These are phyloP conservation scores for Tieghemostelium lacteum DNA, from an alignment of 78 protist species.

Conservation along the genomic window DNA sequence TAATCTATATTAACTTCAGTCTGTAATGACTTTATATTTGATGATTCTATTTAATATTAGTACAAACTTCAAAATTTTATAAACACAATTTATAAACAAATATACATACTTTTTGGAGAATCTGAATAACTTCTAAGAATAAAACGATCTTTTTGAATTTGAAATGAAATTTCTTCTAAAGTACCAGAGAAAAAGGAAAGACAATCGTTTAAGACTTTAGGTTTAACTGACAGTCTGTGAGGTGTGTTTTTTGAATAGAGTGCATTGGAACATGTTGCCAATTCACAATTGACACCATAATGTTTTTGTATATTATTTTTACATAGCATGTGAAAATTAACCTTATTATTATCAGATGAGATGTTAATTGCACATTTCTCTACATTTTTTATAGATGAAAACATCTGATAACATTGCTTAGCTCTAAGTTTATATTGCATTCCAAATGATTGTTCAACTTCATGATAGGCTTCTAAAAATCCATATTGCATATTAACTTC, in stretches of 20 bases:
- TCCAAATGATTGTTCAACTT: not conserved
- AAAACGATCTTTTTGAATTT: conserved; percentile 26
- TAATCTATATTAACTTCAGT: conserved; percentile 26
- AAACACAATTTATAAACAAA: not conserved
- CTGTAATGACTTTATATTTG: conserved; percentile 2
- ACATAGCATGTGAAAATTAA: conserved; percentile 8
- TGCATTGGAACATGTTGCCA: not conserved
- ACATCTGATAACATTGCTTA: conserved; percentile 44
- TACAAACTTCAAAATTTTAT: not conserved
- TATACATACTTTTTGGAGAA: conserved; percentile 39
- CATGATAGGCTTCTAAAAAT: conserved; percentile 4
- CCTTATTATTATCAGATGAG: not conserved
- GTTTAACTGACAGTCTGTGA: not conserved
- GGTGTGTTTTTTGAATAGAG: conserved; percentile 1
- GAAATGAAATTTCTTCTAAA: conserved; percentile 32
- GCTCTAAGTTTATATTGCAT: conserved; percentile 17
- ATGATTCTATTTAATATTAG: not conserved
- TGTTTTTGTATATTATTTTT: conserved; percentile 37
- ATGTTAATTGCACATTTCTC: conserved; percentile 36
- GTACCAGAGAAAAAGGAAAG: not conserved
- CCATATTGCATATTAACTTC: not conserved
- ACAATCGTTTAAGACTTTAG: conserved; percentile 22
- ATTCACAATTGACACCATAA: conserved; percentile 25
- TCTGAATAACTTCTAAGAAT: conserved; percentile 5
- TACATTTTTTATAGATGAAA: conserved; percentile 18